Percentiles rank a stretch among this genome's conserved stretches.
phyloP scores from a whole-genome alignment of 257 asterid species.

The Forsythia viridissima region DNA sequence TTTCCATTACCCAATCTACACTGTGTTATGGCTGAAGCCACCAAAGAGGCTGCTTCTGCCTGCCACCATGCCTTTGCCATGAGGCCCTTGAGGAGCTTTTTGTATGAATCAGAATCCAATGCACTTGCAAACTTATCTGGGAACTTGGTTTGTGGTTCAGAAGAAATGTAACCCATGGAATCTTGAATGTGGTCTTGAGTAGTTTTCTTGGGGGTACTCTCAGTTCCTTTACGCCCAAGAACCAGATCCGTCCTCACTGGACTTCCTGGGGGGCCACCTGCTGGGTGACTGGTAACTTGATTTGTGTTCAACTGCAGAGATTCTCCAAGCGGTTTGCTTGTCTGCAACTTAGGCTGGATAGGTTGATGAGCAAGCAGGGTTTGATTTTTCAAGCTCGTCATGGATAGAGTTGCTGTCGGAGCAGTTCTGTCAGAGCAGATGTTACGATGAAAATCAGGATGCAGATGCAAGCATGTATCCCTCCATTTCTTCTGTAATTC shows the following conservation, averaged over 20 bases:
- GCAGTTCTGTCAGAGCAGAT: slow-evolving; percentile 31
- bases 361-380: slow-evolving; percentile 48
- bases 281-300: slow-evolving; percentile 30
- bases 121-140: slow-evolving; percentile 56
- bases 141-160: slow-evolving; percentile 54
- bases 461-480: slow-evolving; percentile 68
- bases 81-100: slow-evolving; percentile 77
- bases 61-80: slow-evolving; percentile 99
- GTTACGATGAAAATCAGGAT: slow-evolving; percentile 62
- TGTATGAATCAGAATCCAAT: slow-evolving; percentile 76
- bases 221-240: slow-evolving; percentile 59
- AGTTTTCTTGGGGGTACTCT: slow-evolving; percentile 33
- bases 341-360: slow-evolving; percentile 52
- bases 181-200: slow-evolving; percentile 54
- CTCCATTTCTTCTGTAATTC: slow-evolving; percentile 80
- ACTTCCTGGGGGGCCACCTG: slow-evolving; percentile 53
- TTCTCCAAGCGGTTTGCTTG: slow-evolving; percentile 48
- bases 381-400: slow-evolving; percentile 50
- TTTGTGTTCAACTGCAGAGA: slow-evolving; percentile 54
- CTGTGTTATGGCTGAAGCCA: slow-evolving; percentile 69
- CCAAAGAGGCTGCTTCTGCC: slow-evolving; percentile 71
- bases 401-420: slow-evolving; percentile 36
- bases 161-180: slow-evolving; percentile 61
- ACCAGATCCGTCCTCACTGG: slow-evolving; percentile 87
- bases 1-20: slow-evolving; percentile 69